Evolutionary conservation across 1,139 yeast genomes (phyloP).

Genomic region (Hyphopichia burtonii): DNA sequence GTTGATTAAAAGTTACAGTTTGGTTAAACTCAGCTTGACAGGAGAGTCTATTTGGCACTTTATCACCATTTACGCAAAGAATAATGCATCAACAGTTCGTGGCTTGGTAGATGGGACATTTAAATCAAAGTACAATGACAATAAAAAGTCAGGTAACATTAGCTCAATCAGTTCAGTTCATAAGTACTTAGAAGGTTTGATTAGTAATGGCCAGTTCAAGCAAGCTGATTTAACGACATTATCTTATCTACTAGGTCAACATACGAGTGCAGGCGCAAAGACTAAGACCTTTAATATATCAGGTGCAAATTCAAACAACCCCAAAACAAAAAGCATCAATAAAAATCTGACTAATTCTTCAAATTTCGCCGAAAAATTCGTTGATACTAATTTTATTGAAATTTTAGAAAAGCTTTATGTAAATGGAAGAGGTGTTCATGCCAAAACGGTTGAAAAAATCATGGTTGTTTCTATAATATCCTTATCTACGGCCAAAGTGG

Average conservation of each 20-base stretch:
- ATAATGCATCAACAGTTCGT: slow-evolving; percentile 48
- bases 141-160: slow-evolving; percentile 50
- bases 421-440: slow-evolving; percentile 54
- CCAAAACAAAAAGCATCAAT: slow-evolving; percentile 13
- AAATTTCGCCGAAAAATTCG: slow-evolving; percentile 54
- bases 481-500: slow-evolving; percentile 43
- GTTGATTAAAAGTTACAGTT: slow-evolving; percentile 51
- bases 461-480: slow-evolving; percentile 54
- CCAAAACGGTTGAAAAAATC: slow-evolving; percentile 44
- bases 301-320: slow-evolving; percentile 4
- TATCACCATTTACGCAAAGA: slow-evolving; percentile 48
- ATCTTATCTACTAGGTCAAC: slow-evolving; percentile 45
- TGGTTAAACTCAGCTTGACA: slow-evolving; percentile 52
- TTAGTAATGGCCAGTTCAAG: slow-evolving; percentile 46
- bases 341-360: slow-evolving; percentile 18
- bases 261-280: slow-evolving; percentile 10
- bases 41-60: slow-evolving; percentile 68
- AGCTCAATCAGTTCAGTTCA: slow-evolving; percentile 46
- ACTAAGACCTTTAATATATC: slow-evolving; percentile 10
- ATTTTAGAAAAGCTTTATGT: slow-evolving; percentile 54
- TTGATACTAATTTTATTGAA: slow-evolving; percentile 56
- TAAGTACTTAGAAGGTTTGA: slow-evolving; percentile 39
- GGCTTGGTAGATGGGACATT: slow-evolving; percentile 54
- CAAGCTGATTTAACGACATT: slow-evolving; percentile 44
- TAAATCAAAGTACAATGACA: slow-evolving; percentile 48